phyloP scores from a whole-genome alignment of 345 rosid species.

The Anacardium occidentale region DNA sequence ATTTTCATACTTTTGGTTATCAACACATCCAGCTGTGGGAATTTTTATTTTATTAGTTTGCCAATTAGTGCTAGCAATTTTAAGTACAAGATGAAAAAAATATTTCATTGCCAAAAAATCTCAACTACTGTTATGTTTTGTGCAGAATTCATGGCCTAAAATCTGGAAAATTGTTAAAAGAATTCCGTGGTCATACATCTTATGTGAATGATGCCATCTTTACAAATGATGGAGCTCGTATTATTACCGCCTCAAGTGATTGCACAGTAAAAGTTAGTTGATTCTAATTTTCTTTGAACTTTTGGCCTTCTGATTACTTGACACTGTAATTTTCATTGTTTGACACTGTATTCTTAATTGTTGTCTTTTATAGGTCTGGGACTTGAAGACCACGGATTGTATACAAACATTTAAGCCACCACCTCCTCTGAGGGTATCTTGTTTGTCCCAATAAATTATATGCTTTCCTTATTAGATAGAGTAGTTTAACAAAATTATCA shows the following conservation, averaged over 20 bases:
- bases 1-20: not conserved
- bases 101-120: no score
- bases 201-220: constrained; percentile 92
- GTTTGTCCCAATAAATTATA: no score
- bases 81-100: not conserved
- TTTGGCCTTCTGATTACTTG: not conserved
- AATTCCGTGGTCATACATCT: constrained; percentile 86
- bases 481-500: constrained; percentile 2
- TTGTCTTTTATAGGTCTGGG: constrained; percentile 73
- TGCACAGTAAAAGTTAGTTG: constrained; percentile 83
- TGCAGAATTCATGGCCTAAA: constrained; percentile 93
- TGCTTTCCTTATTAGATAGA: constrained; percentile 1
- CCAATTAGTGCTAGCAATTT: not conserved
- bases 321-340: not conserved
- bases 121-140: constrained; percentile 4
- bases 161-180: constrained; percentile 94
- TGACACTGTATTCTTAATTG: no score
- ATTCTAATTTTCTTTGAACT: constrained; percentile 2
- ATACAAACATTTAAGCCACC: constrained; percentile 91
- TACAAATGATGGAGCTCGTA: constrained; percentile 80
- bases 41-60: no score
- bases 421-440: constrained; percentile 75
- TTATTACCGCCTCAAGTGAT: constrained; percentile 92
- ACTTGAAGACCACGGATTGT: constrained; percentile 90
- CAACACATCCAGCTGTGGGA: not conserved